Conservation (phyloP, 2,329 filamentous ascomycete species). For the Bipolaris oryzae region DNA sequence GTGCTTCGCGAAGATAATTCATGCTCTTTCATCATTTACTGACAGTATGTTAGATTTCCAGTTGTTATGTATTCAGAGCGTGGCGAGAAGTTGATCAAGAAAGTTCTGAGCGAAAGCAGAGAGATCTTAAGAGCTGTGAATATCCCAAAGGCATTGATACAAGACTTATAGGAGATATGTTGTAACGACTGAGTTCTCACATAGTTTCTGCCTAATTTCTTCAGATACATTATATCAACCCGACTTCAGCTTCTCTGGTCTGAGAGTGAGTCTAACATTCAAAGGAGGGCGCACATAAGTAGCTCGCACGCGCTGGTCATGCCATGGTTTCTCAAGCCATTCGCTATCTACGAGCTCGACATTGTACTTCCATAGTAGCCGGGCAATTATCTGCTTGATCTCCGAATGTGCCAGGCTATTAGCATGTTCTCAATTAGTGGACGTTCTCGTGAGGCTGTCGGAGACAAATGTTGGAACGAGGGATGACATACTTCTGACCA, state of each 20-base stretch:
- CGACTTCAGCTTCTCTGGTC: not conserved
- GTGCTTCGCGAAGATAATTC: conserved; percentile 17
- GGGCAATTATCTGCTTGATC: conserved; percentile 8
- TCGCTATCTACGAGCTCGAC: conserved; percentile 4
- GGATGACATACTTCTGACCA: not conserved
- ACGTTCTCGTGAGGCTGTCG: not conserved
- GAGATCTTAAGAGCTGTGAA: not conserved
- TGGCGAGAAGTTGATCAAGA: not conserved
- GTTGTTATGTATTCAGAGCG: conserved; percentile 5
- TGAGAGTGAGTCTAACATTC: not conserved
- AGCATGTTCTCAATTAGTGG: not conserved
- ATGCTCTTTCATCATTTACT: not conserved
- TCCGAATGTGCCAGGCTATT: conserved; percentile 1
- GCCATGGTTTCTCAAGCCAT: not conserved
- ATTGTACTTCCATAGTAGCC: conserved; percentile 4
- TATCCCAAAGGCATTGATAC: not conserved
- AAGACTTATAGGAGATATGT: not conserved
- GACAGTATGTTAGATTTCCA: not conserved
- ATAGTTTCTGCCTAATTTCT: not conserved
- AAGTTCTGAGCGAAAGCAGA: not conserved
- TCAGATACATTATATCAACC: not conserved
- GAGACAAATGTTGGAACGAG: not conserved
- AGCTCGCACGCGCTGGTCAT: conserved; percentile 6
- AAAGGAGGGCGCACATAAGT: conserved; percentile 8
- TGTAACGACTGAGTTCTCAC: not conserved